phyloP scores from a whole-genome alignment of 2,329 filamentous ascomycete genomes.

The Thielaviopsis punctulata region DNA sequence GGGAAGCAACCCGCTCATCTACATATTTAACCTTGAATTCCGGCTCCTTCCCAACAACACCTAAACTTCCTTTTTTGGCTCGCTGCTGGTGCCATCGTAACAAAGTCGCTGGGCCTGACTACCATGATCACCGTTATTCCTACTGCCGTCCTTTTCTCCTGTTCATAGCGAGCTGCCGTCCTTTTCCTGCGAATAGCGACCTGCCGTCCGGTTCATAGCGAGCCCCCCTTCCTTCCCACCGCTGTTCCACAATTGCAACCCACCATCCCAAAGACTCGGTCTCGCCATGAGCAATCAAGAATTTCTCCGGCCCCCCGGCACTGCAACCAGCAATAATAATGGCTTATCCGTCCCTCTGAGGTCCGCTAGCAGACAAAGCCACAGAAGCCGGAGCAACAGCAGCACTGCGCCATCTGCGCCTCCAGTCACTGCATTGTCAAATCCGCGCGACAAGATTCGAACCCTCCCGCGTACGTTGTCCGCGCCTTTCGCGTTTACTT shows the following conservation, averaged over 20 bases:
- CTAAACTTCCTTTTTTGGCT: too few species aligned
- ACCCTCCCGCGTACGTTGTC: slow-evolving; percentile 5
- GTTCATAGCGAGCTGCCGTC: background rate
- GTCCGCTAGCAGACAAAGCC: background rate
- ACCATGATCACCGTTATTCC: background rate
- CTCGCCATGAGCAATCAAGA: slow-evolving; percentile 8
- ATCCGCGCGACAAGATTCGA: slow-evolving; percentile 8
- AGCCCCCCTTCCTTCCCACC: background rate
- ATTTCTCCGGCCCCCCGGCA: slow-evolving; percentile 9
- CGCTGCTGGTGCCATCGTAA: too few species aligned
- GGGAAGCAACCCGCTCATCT: too few species aligned
- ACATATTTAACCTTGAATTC: too few species aligned
- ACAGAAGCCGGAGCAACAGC: slow-evolving; percentile 8
- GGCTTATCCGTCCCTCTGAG: background rate
- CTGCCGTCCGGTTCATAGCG: background rate
- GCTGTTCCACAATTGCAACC: background rate
- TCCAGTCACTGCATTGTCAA: background rate
- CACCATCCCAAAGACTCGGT: background rate
- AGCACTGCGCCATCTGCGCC: background rate
- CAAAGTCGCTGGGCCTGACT: background rate
- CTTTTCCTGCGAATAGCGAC: background rate
- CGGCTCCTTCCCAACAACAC: too few species aligned
- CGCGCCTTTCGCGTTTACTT: background rate
- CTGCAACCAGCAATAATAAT: slow-evolving; percentile 11
- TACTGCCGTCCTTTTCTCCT: background rate